phyloP scores from a whole-genome alignment of 106 monocot genomes.

The Triglochin maritima region DNA sequence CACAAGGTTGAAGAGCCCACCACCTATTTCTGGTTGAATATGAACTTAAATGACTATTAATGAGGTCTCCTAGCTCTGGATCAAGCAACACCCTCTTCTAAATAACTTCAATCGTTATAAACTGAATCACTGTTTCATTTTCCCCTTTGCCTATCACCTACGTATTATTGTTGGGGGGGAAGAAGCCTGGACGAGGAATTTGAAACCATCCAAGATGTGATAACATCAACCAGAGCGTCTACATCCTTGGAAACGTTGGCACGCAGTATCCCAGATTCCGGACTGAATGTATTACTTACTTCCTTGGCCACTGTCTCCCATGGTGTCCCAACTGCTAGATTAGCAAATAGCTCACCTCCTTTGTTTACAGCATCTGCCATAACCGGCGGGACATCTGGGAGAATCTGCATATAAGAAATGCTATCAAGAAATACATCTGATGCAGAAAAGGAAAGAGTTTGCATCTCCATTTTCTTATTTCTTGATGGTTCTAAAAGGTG shows the following conservation, averaged over 20 bases:
- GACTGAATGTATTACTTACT: slow-evolving; percentile 47
- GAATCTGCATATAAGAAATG: slow-evolving; percentile 28
- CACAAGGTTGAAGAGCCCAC: too few relatives aligned
- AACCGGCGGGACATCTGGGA: slow-evolving; percentile 81
- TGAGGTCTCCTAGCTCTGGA: too few relatives aligned
- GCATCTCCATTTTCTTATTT: background rate
- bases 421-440: background rate
- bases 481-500: background rate
- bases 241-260: slow-evolving; percentile 59
- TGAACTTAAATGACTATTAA: too few relatives aligned
- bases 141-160: background rate
- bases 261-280: slow-evolving; percentile 38
- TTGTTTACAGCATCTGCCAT: slow-evolving; percentile 83
- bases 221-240: slow-evolving; percentile 49
- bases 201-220: slow-evolving; percentile 56
- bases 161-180: slow-evolving; percentile 2
- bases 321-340: slow-evolving; percentile 74
- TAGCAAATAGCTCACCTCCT: slow-evolving; percentile 61
- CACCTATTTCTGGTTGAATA: too few relatives aligned
- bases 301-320: slow-evolving; percentile 82
- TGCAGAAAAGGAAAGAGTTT: too few relatives aligned
- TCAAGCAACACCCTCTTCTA: too few relatives aligned
- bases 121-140: too few relatives aligned
- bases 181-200: slow-evolving; percentile 35
- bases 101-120: too few relatives aligned